Evolutionary conservation across 139 green algal genomes (phyloP), one percentile per base, ranked within the genome.

Genomic region (Zygnema circumcarinatum): DNA sequence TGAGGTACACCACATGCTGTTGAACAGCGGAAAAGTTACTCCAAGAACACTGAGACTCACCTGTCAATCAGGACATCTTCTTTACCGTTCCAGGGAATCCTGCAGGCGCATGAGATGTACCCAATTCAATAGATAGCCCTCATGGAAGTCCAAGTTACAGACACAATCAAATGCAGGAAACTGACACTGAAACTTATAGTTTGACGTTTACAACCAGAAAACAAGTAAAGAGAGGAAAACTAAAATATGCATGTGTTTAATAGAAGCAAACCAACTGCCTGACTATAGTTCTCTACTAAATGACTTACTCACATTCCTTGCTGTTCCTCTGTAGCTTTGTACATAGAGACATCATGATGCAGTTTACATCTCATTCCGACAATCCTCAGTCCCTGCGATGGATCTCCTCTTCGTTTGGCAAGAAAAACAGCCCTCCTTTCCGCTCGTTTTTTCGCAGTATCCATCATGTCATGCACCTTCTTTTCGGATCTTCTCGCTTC

Each of bases 391-490:
- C 22, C n/a, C 67, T 90, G 85, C 22, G 33, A 31, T 31, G 85
- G 85, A 33, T 90, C 85, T 11, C 85, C 85, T 22, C 81, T 32
- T 25, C 78, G 33, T 36, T n/a, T n/a, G 29, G 85, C 83, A 2
- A 89, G 41, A 39, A 84, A 88, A 7, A 54, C 80, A 20, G 85
- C 85, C 16, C 41, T 68, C 7, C 79, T 47, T 40, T 90, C 85
- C 22, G 85, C 85, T 36, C 85, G 78, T 39, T 67, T 52, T 21
- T 88, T 88, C 16, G 78, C 40, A 31, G 79, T 67, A 53, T 90
- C 85, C 85, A 90, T 90, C 39, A 88, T 74, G 53, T 88, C 85
- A 38, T 90, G 85, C 22, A 90, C 79, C 25, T 82, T 82, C 80
- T 39, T 83, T 69, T 90, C 85, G 22, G 80, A 83, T 73, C 38